A percentile compares a stretch with the other conserved stretches of the same genome.
Evolutionary conservation across 345 rosid genomes (phyloP).

Genomic region (Aurinia saxatilis): DNA sequence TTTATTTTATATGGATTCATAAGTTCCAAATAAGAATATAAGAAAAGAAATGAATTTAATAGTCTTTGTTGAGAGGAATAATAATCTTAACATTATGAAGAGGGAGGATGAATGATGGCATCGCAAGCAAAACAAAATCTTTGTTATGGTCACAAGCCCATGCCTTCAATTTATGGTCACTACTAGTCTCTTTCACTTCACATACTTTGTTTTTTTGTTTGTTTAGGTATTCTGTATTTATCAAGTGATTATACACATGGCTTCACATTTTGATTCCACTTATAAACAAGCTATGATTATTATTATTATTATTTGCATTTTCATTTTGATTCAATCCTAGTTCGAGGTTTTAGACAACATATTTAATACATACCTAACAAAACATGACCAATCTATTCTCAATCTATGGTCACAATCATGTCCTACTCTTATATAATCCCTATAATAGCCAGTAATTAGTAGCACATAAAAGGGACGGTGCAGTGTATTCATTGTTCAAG

Average conservation of each 20-base stretch:
- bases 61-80: background rate
- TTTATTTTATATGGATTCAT: background rate
- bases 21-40: no score
- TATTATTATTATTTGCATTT: background rate
- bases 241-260: conserved; percentile 5
- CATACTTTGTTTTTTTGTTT: background rate
- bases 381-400: conserved; percentile 16
- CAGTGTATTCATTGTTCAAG: background rate
- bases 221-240: background rate
- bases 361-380: conserved; percentile 21
- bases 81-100: background rate
- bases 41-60: background rate
- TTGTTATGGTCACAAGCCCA: conserved; percentile 3
- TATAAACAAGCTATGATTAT: background rate
- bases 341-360: background rate
- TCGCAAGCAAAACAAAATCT: background rate
- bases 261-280: conserved; percentile 1
- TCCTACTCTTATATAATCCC: background rate
- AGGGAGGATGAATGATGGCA: background rate
- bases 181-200: conserved; percentile 18
- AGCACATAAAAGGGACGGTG: background rate
- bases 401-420: conserved; percentile 18
- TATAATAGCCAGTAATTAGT: background rate
- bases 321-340: background rate
- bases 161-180: conserved; percentile 6